Conservation (phyloP, 2,329 filamentous ascomycete species). For the Emmonsia crescens region DNA sequence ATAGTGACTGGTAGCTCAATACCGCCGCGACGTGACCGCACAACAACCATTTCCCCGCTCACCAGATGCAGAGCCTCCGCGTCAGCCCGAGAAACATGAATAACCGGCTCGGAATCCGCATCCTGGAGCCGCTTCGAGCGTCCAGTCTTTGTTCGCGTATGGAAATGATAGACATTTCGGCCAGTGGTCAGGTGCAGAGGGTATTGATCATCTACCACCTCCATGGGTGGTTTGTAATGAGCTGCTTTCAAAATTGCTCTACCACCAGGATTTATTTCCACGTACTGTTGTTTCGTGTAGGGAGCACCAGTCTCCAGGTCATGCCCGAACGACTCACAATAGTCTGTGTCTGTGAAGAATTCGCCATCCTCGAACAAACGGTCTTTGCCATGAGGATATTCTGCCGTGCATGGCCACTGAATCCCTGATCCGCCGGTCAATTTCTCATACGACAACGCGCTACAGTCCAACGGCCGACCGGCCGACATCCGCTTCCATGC, state of each 20-base stretch:
- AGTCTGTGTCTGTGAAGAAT: slow-evolving; percentile 28
- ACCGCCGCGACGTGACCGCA: too few relatives aligned
- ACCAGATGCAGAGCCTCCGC: too few relatives aligned
- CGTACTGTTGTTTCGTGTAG: slow-evolving; percentile 21
- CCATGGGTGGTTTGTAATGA: slow-evolving; percentile 21
- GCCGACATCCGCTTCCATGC: slow-evolving; percentile 27
- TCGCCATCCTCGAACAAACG: slow-evolving; percentile 23
- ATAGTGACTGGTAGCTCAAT: too few relatives aligned
- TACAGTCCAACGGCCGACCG: slow-evolving; percentile 29
- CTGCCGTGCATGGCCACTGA: slow-evolving; percentile 29
- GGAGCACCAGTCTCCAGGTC: slow-evolving; percentile 29
- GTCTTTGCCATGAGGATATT: slow-evolving; percentile 25
- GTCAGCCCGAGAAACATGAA: too few relatives aligned
- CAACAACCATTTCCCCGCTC: too few relatives aligned
- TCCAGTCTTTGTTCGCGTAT: too few relatives aligned
- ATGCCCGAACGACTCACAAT: slow-evolving; percentile 29
- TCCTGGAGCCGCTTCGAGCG: too few relatives aligned
- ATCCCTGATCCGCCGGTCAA: slow-evolving; percentile 27
- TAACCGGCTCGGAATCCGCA: too few relatives aligned
- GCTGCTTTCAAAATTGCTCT: slow-evolving; percentile 27
- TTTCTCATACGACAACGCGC: slow-evolving; percentile 24
- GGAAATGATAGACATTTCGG: too few relatives aligned
- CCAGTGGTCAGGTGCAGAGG: too few relatives aligned
- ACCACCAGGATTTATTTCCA: slow-evolving; percentile 23
- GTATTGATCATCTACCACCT: slow-evolving; percentile 23